Percentiles rank a stretch among this genome's conserved stretches.
Conservation (phyloP, 345 rosid genomes). For the Dovyalis caffra region DNA sequence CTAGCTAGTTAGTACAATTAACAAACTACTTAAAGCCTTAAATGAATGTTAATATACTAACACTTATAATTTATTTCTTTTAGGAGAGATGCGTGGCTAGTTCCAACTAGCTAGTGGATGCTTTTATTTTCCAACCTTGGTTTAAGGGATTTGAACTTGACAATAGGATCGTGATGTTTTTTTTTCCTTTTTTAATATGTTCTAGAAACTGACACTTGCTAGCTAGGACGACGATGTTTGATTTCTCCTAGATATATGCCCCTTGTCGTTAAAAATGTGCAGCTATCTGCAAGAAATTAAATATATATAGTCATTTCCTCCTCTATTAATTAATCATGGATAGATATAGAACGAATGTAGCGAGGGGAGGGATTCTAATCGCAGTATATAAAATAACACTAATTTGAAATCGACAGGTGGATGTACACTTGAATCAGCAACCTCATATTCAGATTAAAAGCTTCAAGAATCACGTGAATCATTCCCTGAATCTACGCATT, state of each 20-base stretch:
- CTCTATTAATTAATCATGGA: too few relatives aligned
- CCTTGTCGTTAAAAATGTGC: background rate
- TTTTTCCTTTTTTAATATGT: background rate
- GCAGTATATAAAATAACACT: background rate
- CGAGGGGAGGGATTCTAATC: background rate
- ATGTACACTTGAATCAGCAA: conserved; percentile 1
- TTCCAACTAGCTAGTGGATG: too few relatives aligned
- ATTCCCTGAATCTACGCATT: conserved; percentile 54
- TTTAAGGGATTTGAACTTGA: background rate
- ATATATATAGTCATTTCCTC: too few relatives aligned
- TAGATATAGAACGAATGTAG: background rate
- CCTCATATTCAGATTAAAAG: background rate
- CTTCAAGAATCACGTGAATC: conserved; percentile 39
- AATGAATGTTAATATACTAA: background rate
- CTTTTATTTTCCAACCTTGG: background rate
- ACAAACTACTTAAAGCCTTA: background rate
- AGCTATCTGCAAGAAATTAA: background rate
- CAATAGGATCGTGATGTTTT: background rate
- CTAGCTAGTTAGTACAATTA: background rate
- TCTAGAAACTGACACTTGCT: background rate
- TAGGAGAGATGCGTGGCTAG: background rate
- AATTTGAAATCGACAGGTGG: background rate
- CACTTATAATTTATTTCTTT: background rate
- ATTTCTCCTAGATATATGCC: background rate
- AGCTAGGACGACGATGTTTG: background rate